Evolutionary conservation across 2,329 filamentous ascomycete species (phyloP).

Genomic region (Aaosphaeria arxii): DNA sequence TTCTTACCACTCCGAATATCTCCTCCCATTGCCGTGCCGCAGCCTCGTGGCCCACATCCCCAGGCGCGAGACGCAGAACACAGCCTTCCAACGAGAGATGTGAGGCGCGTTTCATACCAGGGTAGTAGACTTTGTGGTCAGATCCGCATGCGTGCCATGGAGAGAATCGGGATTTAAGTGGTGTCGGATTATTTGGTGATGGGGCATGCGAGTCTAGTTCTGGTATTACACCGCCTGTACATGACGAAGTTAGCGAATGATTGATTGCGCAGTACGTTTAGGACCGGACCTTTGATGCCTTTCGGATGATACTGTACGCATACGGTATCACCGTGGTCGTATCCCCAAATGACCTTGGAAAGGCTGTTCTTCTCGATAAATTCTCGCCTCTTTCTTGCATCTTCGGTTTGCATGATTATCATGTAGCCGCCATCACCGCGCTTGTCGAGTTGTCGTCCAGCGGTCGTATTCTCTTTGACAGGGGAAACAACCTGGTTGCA

Average conservation of each 20-base stretch:
- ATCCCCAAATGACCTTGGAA: slow-evolving; percentile 37
- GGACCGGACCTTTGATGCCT: slow-evolving; percentile 32
- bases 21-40: slow-evolving; percentile 42
- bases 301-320: slow-evolving; percentile 47
- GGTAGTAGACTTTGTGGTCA: slow-evolving; percentile 32
- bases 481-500: slow-evolving; percentile 35
- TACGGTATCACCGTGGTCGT: slow-evolving; percentile 30
- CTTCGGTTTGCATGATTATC: slow-evolving; percentile 48
- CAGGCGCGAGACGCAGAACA: slow-evolving; percentile 36
- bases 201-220: slow-evolving; percentile 42
- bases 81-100: slow-evolving; percentile 37
- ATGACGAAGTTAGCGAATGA: neutral
- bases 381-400: slow-evolving; percentile 35
- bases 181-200: slow-evolving; percentile 34
- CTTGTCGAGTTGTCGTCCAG: slow-evolving; percentile 41
- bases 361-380: slow-evolving; percentile 37
- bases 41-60: slow-evolving; percentile 33
- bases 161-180: slow-evolving; percentile 37
- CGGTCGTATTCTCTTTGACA: slow-evolving; percentile 36
- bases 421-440: slow-evolving; percentile 48
- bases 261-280: neutral
- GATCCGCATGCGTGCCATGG: slow-evolving; percentile 46
- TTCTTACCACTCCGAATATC: slow-evolving; percentile 40
- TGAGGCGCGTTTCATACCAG: slow-evolving; percentile 34
- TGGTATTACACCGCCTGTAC: slow-evolving; percentile 41